phyloP scores from a whole-genome alignment of 208 protist species.

The Angomonas deanei region DNA sequence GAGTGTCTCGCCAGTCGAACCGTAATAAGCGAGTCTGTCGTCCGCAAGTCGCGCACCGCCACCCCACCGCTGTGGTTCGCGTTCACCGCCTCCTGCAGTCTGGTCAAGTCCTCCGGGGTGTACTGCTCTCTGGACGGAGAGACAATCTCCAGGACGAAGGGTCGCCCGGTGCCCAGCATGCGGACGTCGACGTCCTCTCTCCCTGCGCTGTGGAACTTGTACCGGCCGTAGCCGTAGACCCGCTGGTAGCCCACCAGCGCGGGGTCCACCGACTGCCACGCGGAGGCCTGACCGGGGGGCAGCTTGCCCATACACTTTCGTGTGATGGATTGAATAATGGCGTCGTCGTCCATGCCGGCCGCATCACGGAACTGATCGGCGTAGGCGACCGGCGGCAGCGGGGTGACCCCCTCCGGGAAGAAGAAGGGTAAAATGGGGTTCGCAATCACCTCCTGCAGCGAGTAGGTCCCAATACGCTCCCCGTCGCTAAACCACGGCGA shows the following conservation, averaged over 20 bases:
- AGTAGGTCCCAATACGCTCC: conserved; percentile 70
- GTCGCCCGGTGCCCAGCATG: conserved; percentile 91
- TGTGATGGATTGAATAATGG: background rate
- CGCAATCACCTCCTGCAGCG: conserved; percentile 82
- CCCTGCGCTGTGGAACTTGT: conserved; percentile 91
- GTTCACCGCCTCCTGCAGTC: conserved; percentile 45
- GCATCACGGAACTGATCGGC: background rate
- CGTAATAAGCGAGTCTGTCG: conserved; percentile 57
- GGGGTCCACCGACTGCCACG: conserved; percentile 27
- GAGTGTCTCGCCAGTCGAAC: conserved; percentile 79
- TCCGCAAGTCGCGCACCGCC: conserved; percentile 52
- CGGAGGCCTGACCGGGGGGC: conserved; percentile 12
- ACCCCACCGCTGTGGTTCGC: conserved; percentile 55
- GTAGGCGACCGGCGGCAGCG: conserved; percentile 1
- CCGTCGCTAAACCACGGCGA: conserved; percentile 83
- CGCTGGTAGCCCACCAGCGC: conserved; percentile 24
- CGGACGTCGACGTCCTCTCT: conserved; percentile 94
- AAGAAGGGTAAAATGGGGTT: conserved; percentile 73
- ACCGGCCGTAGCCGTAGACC: conserved; percentile 75
- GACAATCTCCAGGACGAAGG: conserved; percentile 90
- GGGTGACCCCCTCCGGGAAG: conserved; percentile 64
- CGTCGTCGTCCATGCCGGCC: background rate
- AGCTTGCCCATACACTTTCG: background rate
- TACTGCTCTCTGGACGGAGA: conserved; percentile 60
- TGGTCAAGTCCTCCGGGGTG: conserved; percentile 35